These are phyloP conservation scores for Phytophthora colocasiae DNA, from an alignment of 352 stramenopile genomes.

Conservation along the genomic window DNA sequence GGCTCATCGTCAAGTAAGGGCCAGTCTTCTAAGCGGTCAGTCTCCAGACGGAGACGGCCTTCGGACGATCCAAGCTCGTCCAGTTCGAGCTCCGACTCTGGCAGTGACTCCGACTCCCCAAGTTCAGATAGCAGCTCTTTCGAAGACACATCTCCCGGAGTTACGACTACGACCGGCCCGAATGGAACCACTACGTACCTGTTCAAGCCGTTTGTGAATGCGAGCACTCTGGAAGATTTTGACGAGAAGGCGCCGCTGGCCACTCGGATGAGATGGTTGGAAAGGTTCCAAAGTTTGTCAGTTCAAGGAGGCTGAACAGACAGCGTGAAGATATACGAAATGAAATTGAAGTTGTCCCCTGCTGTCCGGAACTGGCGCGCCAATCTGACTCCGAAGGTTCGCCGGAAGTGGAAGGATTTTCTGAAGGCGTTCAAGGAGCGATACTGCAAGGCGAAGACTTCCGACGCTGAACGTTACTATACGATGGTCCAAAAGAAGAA, in stretches of 20 bases:
- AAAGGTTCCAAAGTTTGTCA: not conserved
- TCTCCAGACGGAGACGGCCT: not conserved
- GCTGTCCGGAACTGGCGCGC: not conserved
- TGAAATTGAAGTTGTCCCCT: not conserved
- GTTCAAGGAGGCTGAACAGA: not conserved
- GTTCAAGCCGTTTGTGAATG: no score
- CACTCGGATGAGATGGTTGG: no score
- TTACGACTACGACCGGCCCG: no score
- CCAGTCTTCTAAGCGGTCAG: no score
- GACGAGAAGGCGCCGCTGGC: no score
- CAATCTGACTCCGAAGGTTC: not conserved
- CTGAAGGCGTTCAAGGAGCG: not conserved
- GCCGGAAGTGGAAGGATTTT: not conserved
- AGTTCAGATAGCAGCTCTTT: not conserved
- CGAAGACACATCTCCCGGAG: not conserved
- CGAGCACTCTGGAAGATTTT: no score
- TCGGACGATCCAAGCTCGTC: not conserved
- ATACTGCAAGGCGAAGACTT: not conserved
- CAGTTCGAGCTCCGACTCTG: not conserved
- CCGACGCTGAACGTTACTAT: no score
- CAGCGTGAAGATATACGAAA: slow-evolving; percentile 1
- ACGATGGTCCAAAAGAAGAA: no score
- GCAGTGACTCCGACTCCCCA: not conserved
- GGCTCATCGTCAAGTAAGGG: no score
- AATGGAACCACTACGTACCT: no score